A percentile compares a stretch with the other conserved stretches of the same genome.
Conservation (phyloP, 2,329 filamentous ascomycete species). For the Trichoderma atroviride region DNA sequence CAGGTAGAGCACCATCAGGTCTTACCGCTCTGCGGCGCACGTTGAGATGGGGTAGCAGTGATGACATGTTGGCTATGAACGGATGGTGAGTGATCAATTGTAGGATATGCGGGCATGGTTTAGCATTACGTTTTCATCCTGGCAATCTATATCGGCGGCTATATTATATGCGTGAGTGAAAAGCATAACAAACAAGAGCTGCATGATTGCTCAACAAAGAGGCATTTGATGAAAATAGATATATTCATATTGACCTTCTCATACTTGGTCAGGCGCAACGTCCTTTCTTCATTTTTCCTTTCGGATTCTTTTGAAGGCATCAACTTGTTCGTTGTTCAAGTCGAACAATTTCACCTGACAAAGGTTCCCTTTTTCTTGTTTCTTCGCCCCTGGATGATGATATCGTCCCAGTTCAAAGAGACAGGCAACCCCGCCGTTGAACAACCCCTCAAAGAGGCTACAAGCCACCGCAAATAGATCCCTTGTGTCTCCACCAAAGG, state of each 20-base stretch:
- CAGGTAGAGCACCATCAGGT: not conserved
- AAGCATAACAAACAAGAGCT: not conserved
- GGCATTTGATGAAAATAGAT: not conserved
- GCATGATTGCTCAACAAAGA: not conserved
- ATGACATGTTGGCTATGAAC: not conserved
- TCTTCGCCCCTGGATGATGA: not conserved
- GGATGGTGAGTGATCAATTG: not conserved
- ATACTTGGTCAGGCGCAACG: not conserved
- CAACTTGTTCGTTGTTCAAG: not conserved
- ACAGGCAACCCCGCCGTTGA: slow-evolving; percentile 4
- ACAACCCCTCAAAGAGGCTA: slow-evolving; percentile 14
- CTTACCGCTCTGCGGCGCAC: not conserved
- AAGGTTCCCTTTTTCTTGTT: not conserved
- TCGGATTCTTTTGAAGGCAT: not conserved
- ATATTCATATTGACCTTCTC: not conserved
- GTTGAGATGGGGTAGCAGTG: slow-evolving; percentile 7
- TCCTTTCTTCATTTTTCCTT: not conserved
- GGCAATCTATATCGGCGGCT: not conserved
- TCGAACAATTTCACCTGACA: not conserved
- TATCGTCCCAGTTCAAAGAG: slow-evolving; percentile 6
- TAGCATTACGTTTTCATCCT: not conserved
- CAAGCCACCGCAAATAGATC: slow-evolving; percentile 15
- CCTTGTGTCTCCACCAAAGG: slow-evolving; percentile 12
- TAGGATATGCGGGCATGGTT: not conserved
- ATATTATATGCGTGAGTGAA: slow-evolving; percentile 16